These are phyloP conservation scores for Saturnispora galanensis DNA, from an alignment of 805 yeast genomes.

Conservation along the genomic window DNA sequence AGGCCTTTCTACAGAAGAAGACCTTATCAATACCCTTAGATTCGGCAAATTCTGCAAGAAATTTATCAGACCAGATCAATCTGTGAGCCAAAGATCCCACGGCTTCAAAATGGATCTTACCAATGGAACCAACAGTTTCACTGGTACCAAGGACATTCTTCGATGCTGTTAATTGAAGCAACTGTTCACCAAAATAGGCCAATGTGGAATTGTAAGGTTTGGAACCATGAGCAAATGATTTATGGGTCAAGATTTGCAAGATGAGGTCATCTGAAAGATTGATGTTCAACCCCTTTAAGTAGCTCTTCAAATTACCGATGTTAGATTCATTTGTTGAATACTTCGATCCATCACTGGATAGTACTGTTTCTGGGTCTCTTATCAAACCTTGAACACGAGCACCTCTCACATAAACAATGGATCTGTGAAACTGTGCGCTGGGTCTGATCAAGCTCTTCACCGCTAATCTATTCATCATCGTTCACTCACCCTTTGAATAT, in stretches of 20 bases:
- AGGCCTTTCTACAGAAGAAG: slow-evolving; percentile 54
- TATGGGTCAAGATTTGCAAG: slow-evolving; percentile 82
- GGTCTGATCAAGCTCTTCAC: neutral
- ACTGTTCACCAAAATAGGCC: slow-evolving; percentile 58
- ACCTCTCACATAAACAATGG: slow-evolving; percentile 36
- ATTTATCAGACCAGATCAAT: slow-evolving; percentile 39
- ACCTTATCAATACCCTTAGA: slow-evolving; percentile 37
- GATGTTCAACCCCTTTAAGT: slow-evolving; percentile 30
- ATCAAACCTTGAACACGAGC: slow-evolving; percentile 61
- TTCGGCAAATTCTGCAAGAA: slow-evolving; percentile 45
- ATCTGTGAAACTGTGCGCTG: slow-evolving; percentile 9
- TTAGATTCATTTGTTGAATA: slow-evolving; percentile 47
- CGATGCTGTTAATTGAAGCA: slow-evolving; percentile 41
- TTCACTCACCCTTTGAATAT: neutral
- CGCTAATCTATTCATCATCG: too few species aligned
- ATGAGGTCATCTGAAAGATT: slow-evolving; percentile 53
- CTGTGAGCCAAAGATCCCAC: slow-evolving; percentile 50
- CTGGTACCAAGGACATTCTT: slow-evolving; percentile 29
- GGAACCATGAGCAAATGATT: slow-evolving; percentile 86
- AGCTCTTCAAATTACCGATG: slow-evolving; percentile 37
- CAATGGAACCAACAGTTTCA: slow-evolving; percentile 26
- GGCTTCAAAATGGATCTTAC: slow-evolving; percentile 44
- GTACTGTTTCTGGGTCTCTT: slow-evolving; percentile 55
- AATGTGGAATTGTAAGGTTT: slow-evolving; percentile 86
- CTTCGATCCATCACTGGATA: slow-evolving; percentile 39